These are phyloP conservation scores for Neurospora africana DNA, from an alignment of 495 filamentous ascomycete genomes.

Conservation along the genomic window DNA sequence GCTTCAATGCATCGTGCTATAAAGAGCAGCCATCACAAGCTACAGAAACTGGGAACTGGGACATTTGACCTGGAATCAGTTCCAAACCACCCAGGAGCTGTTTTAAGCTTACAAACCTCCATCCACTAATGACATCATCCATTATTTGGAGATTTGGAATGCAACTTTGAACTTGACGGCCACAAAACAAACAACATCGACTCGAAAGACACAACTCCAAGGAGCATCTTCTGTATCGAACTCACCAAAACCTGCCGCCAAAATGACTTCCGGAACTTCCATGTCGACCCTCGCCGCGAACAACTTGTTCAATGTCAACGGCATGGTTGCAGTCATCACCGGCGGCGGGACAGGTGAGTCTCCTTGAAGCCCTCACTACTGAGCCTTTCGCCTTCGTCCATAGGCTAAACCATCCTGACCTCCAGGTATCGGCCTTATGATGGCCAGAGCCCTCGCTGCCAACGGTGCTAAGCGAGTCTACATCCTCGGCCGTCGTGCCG, in stretches of 20 bases:
- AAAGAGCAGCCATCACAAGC: not conserved
- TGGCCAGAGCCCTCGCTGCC: slow-evolving; percentile 50
- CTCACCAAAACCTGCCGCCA: not conserved
- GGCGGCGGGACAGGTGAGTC: slow-evolving; percentile 46
- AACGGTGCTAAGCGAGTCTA: slow-evolving; percentile 61
- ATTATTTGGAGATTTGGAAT: not conserved
- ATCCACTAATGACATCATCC: not conserved
- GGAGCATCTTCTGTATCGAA: not conserved
- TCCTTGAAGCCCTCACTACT: not conserved
- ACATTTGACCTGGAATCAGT: not conserved
- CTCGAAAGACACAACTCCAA: not conserved
- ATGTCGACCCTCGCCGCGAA: slow-evolving; percentile 6
- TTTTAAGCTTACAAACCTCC: not conserved
- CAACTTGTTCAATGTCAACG: slow-evolving; percentile 44
- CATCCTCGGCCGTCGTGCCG: slow-evolving; percentile 51
- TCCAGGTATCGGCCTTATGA: slow-evolving; percentile 54
- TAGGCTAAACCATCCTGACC: not conserved
- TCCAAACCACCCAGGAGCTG: not conserved
- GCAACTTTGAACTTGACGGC: not conserved
- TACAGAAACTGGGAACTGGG: not conserved
- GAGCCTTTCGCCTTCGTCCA: not conserved
- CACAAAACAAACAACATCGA: not conserved
- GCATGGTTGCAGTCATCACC: slow-evolving; percentile 51
- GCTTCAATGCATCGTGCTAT: not conserved
- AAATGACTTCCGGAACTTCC: not conserved